Conservation (phyloP, 805 yeast species). For the Suhomyces vadensis region DNA sequence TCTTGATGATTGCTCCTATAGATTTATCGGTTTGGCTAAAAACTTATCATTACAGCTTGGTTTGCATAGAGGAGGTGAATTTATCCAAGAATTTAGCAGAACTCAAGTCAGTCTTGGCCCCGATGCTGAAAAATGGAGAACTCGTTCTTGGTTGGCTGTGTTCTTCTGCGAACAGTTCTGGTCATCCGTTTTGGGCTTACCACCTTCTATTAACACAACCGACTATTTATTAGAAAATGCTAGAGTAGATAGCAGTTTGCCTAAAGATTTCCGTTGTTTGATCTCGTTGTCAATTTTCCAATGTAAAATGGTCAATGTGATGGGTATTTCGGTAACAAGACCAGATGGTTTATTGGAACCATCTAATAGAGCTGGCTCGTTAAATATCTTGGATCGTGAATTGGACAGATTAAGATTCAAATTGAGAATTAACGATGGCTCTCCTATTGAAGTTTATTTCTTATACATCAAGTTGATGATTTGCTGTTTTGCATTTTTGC, state of each 20-base stretch:
- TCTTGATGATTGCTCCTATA: conserved; percentile 85
- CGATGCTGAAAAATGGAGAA: conserved; percentile 92
- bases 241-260: conserved; percentile 62
- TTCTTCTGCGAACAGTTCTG: conserved; percentile 88
- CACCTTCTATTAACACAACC: conserved; percentile 76
- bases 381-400: conserved; percentile 77
- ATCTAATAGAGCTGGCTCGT: conserved; percentile 73
- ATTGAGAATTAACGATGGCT: conserved; percentile 62
- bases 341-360: conserved; percentile 91
- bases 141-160: conserved; percentile 87
- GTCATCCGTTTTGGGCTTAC: conserved; percentile 85
- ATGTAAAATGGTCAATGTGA: conserved; percentile 75
- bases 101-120: conserved; percentile 82
- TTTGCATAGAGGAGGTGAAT: conserved; percentile 82
- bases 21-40: conserved; percentile 87
- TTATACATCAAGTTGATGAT: conserved; percentile 77
- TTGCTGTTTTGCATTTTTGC: conserved; percentile 85
- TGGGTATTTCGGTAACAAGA: conserved; percentile 83
- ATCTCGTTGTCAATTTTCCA: conserved; percentile 79
- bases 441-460: conserved; percentile 73
- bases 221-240: conserved; percentile 83
- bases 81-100: conserved; percentile 85
- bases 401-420: conserved; percentile 69
- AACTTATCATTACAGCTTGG: conserved; percentile 84
- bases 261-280: conserved; percentile 69